These are phyloP conservation scores for Cryptococcus sp. DNA, from an alignment of 1,284 basidiomycete genomes.

Conservation along the genomic window DNA sequence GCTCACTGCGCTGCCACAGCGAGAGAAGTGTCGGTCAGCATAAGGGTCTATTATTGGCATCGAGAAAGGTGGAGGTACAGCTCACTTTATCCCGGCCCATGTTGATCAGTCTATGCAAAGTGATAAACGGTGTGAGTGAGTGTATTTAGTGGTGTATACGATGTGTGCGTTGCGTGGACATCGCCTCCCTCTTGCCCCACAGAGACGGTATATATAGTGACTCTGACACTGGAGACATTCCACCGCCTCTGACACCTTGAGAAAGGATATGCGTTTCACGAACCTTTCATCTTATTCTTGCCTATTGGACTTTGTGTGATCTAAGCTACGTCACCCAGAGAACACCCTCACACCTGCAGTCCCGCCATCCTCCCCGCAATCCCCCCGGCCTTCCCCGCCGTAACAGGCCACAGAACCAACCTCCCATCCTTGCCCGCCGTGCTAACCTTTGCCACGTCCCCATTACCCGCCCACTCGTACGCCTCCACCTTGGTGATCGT, in stretches of 20 bases:
- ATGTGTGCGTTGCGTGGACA: too few relatives aligned
- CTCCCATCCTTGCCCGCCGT: conserved; percentile 95
- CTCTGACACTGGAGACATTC: too few relatives aligned
- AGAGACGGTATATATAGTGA: too few relatives aligned
- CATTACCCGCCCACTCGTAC: conserved; percentile 63
- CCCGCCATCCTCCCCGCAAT: conserved; percentile 30
- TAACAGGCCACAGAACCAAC: conserved; percentile 81
- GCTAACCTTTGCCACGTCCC: conserved; percentile 70
- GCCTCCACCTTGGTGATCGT: conserved; percentile 88
- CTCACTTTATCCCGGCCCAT: conserved; percentile 10
- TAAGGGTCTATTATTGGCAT: background rate
- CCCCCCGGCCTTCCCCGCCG: conserved; percentile 16
- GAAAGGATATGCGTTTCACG: background rate
- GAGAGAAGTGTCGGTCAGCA: background rate
- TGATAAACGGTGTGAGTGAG: background rate
- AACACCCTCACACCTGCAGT: conserved; percentile 18
- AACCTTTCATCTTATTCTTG: background rate
- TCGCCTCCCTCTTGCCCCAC: too few relatives aligned
- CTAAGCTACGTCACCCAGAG: too few relatives aligned
- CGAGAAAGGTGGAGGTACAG: background rate
- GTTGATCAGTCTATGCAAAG: background rate
- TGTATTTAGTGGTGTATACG: too few relatives aligned
- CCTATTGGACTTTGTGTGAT: too few relatives aligned
- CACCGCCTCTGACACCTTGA: too few relatives aligned
- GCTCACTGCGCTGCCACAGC: background rate